Base-by-base conservation (phyloP, 2,329 filamentous ascomycete species). In the Pseudocercospora crystallina region DNA sequence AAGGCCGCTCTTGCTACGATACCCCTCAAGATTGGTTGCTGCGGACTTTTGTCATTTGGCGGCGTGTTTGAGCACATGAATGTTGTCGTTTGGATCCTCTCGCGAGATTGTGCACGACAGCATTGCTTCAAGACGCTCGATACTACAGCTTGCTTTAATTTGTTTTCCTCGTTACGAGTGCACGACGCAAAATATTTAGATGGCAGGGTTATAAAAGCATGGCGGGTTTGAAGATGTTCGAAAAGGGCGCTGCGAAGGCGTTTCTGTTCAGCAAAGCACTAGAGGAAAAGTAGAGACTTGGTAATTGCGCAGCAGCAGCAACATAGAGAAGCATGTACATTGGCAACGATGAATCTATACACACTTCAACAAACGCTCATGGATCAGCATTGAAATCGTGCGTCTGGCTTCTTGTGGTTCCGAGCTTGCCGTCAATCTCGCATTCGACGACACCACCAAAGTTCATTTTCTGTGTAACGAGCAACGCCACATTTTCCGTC, bases 1-100 rank as follows among this genome's bases (percentile, higher is more conserved):
- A 58, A 56, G 50, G 46, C 49, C 47, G 40, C 40, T 53, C 55
- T 54, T 54, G 50, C 57, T 54, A 52, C 53, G 55, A 58, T 58
- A 60, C 57, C 54, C 54, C 52, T 47, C 49, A 50, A 56, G 43
- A 56, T 47, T 48, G 47, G 42, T 33, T 48, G 41, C 34, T 34
- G 39, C 43, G 33, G 20, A 52, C 43, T 36, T 47, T 47, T 39
- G 43, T 40, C 20, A 26, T 26, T 7, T 17, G 38, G 41, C 31
- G 34, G 43, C 34, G 20, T 26, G 29, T 26, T 52, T 47, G 37
- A 33, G 33, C 33, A 45, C 31, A 43, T 15, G 33, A 33, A 10
- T 26, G 20, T 26, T 26, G 35, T 20, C 30, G 30, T 15, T 43
- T 34, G 41, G 41, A 35, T 32, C 30, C 30, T 10, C 14, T n/a